Percentiles rank a stretch among this genome's conserved stretches.
Evolutionary conservation across 306 rosid species (phyloP).

Genomic region (Quercus dentata): DNA sequence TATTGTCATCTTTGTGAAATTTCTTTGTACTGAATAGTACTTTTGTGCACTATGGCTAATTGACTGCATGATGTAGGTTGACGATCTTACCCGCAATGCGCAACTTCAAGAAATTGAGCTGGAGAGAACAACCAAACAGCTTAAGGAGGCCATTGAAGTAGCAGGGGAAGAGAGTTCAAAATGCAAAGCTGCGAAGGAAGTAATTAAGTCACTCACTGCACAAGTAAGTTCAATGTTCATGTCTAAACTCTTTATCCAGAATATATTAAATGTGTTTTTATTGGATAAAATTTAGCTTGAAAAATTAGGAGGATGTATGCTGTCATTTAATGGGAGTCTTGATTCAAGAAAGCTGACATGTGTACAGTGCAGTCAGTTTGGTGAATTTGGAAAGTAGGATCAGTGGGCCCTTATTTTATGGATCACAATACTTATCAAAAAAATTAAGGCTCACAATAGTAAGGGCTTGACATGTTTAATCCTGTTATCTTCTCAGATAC

Average conservation of each 20-base stretch:
- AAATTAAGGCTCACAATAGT: not conserved
- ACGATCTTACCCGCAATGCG: slow-evolving; percentile 76
- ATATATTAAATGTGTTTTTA: not conserved
- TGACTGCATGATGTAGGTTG: slow-evolving; percentile 55
- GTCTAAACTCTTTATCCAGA: not conserved
- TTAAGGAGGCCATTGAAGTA: slow-evolving; percentile 87
- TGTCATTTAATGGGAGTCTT: not conserved
- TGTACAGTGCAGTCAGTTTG: not conserved
- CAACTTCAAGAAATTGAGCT: slow-evolving; percentile 87
- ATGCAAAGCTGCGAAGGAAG: slow-evolving; percentile 98
- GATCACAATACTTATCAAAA: not conserved
- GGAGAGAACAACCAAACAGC: slow-evolving; percentile 87
- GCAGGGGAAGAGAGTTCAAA: slow-evolving; percentile 90
- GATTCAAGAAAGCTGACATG: not conserved
- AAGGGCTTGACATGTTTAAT: not conserved
- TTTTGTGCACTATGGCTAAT: slow-evolving; percentile 13
- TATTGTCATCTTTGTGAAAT: not conserved
- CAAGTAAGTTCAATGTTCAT: slow-evolving; percentile 56
- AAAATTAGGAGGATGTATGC: not conserved
- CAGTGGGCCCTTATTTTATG: not conserved
- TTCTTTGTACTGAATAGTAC: slow-evolving; percentile 2
- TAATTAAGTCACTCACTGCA: slow-evolving; percentile 95
- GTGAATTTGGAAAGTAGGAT: not conserved
- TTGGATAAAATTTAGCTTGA: not conserved
- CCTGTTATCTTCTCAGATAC: not conserved